Evolutionary conservation across 2,329 filamentous ascomycete genomes (phyloP).

Genomic region (Monilinia laxa): DNA sequence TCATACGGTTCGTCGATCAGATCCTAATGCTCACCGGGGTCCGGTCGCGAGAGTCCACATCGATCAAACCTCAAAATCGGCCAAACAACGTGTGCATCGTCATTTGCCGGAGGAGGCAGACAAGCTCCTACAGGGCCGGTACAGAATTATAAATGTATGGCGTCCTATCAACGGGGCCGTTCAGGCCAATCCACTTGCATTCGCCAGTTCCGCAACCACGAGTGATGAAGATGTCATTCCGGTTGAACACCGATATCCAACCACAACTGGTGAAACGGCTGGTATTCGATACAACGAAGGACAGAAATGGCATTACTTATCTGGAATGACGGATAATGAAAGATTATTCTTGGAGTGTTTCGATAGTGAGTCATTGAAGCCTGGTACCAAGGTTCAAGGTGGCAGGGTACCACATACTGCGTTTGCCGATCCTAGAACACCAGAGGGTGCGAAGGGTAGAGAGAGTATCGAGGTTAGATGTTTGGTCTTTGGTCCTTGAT

Average conservation of each 20-base stretch:
- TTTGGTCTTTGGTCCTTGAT: slow-evolving; percentile 68
- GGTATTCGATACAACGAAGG: slow-evolving; percentile 38
- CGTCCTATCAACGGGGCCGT: slow-evolving; percentile 40
- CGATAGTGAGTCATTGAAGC: slow-evolving; percentile 46
- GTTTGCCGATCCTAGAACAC: slow-evolving; percentile 73
- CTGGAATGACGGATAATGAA: slow-evolving; percentile 41
- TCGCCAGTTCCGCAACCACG: slow-evolving; percentile 37
- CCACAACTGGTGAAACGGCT: slow-evolving; percentile 39
- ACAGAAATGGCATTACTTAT: slow-evolving; percentile 41
- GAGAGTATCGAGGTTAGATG: slow-evolving; percentile 90
- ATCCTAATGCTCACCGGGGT: slow-evolving; percentile 56
- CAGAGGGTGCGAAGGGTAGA: slow-evolving; percentile 65
- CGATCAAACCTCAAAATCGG: slow-evolving; percentile 72
- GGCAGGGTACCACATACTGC: slow-evolving; percentile 57
- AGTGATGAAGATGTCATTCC: slow-evolving; percentile 39
- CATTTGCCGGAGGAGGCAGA: slow-evolving; percentile 65
- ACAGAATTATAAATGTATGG: slow-evolving; percentile 89
- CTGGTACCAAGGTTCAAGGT: slow-evolving; percentile 50
- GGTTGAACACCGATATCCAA: slow-evolving; percentile 40
- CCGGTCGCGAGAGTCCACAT: slow-evolving; percentile 77
- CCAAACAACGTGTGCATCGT: slow-evolving; percentile 68
- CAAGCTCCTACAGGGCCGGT: slow-evolving; percentile 62
- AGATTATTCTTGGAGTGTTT: slow-evolving; percentile 41
- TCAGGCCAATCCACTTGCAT: slow-evolving; percentile 37
- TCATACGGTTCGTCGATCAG: slow-evolving; percentile 76